Evolutionary conservation across 805 yeast genomes (phyloP), one percentile per base, ranked within the genome.

Genomic region (Groenewaldozyma tartarivorans): DNA sequence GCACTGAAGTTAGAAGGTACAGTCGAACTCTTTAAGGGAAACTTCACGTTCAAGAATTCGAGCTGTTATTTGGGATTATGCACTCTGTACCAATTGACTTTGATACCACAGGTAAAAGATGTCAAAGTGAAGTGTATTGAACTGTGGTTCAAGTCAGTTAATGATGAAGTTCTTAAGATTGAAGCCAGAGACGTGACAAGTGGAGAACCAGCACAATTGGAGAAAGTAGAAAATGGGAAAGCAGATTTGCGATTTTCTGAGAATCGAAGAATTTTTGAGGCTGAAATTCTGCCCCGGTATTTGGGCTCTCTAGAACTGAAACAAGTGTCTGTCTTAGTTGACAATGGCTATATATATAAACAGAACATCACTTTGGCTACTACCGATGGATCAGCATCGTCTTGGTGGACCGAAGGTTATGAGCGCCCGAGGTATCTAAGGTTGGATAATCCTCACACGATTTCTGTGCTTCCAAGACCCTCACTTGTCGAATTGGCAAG

Each of bases 401-500:
- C 29, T 24, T 24, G 29, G 29, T 24, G 29, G 29, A 24, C 7
- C 11, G 29, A 24, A 9, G 11, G 11, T 5, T 20, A 20, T 18
- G 27, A 26, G 15, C n/a, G 19, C 7, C 15, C n/a, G 16, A 33
- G 42, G 21, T 45, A 43, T 15, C 45, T 50, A 6, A 46, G 41
- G 24, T 20, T 47, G 4, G 22, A 11, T 11, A 35, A 35, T n/a
- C 42, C 47, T 3, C n/a, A 21, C 4, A 32, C 16, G 18, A 45
- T 38, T 2, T 31, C 30, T 21, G 38, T 40, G 7, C 26, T 36
- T 3, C 59, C 62, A 5, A 50, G 65, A 13, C 64, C 64, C 0
- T 55, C 63, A n/a, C 38, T 46, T 33, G 31, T 59, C 5, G 45
- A 45, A 17, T 32, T 53, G 19, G 20, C 30, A 2, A 44, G 48